Percentiles rank a stretch among this genome's conserved stretches.
Conservation (phyloP, 495 filamentous ascomycete genomes). For the Hypomontagnella monticulosa region DNA sequence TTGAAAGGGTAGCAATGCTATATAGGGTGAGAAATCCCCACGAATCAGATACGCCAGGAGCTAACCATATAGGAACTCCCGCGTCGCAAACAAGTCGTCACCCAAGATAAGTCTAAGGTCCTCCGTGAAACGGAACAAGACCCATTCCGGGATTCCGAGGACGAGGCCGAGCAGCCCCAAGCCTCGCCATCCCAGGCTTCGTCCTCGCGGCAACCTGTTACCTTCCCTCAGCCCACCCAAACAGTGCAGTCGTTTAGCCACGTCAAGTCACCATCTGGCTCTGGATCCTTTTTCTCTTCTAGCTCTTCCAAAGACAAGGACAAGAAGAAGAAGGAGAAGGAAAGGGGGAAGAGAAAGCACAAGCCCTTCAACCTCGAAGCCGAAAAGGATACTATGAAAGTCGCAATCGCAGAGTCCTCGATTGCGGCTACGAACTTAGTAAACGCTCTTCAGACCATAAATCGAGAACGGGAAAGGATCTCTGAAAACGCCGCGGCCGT, state of each 20-base stretch:
- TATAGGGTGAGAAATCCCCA: slow-evolving; percentile 65
- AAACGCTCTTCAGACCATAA: slow-evolving; percentile 90
- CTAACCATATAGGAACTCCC: slow-evolving; percentile 58
- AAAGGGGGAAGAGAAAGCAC: slow-evolving; percentile 59
- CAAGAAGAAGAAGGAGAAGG: slow-evolving; percentile 60
- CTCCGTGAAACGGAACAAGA: slow-evolving; percentile 75
- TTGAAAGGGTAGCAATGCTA: slow-evolving; percentile 79
- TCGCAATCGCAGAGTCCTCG: slow-evolving; percentile 82
- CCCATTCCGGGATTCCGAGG: slow-evolving; percentile 70
- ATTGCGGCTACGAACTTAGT: slow-evolving; percentile 90
- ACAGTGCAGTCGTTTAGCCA: slow-evolving; percentile 49
- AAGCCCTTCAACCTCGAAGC: slow-evolving; percentile 82
- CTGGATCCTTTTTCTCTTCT: slow-evolving; percentile 44
- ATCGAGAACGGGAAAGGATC: slow-evolving; percentile 87
- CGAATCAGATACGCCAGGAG: not conserved
- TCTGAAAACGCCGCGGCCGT: slow-evolving; percentile 83
- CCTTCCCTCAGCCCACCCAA: slow-evolving; percentile 41
- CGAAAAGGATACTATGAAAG: slow-evolving; percentile 85
- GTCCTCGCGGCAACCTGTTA: slow-evolving; percentile 48
- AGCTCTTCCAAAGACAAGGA: slow-evolving; percentile 47
- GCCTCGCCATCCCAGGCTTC: slow-evolving; percentile 37
- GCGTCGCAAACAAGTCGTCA: slow-evolving; percentile 63
- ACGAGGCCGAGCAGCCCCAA: slow-evolving; percentile 53
- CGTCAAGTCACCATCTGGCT: slow-evolving; percentile 44
- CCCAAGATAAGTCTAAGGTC: slow-evolving; percentile 81